A percentile compares a stretch with the other conserved stretches of the same genome.
Conservation (phyloP, 2,329 filamentous ascomycete species). For the Fusarium tuaranense region DNA sequence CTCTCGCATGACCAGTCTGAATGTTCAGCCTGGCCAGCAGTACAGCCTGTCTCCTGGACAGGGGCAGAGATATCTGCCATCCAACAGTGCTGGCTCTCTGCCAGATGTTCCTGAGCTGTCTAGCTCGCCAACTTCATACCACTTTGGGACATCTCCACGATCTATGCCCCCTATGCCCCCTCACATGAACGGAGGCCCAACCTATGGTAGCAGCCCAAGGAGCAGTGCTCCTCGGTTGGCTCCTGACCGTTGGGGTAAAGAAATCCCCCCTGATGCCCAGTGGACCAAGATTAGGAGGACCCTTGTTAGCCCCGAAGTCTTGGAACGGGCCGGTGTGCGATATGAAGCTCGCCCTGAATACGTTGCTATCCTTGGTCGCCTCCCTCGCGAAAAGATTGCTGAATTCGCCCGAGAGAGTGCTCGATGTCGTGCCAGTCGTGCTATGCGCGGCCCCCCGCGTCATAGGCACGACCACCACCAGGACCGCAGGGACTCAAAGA, state of each 20-base stretch:
- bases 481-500: conserved; percentile 49
- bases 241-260: conserved; percentile 67
- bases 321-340: conserved; percentile 65
- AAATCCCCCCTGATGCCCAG: conserved; percentile 66
- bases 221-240: conserved; percentile 55
- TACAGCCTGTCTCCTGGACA: conserved; percentile 52
- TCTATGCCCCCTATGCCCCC: conserved; percentile 51
- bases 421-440: conserved; percentile 58
- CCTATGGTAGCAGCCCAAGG: conserved; percentile 51
- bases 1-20: conserved; percentile 55
- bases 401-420: conserved; percentile 63
- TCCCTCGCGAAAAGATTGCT: conserved; percentile 64
- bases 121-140: conserved; percentile 47
- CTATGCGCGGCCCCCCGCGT: conserved; percentile 13
- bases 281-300: conserved; percentile 70
- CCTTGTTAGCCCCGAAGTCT: conserved; percentile 68
- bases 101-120: conserved; percentile 47
- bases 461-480: conserved; percentile 21
- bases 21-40: conserved; percentile 50
- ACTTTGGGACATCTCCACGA: conserved; percentile 54
- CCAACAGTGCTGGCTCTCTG: conserved; percentile 47
- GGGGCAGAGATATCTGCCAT: conserved; percentile 50
- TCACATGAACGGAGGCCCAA: conserved; percentile 43
- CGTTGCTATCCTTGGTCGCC: conserved; percentile 69
- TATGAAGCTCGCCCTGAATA: conserved; percentile 72